Evolutionary conservation across 2,329 filamentous ascomycete species (phyloP).

Genomic region (Trichoderma brevicompactum): DNA sequence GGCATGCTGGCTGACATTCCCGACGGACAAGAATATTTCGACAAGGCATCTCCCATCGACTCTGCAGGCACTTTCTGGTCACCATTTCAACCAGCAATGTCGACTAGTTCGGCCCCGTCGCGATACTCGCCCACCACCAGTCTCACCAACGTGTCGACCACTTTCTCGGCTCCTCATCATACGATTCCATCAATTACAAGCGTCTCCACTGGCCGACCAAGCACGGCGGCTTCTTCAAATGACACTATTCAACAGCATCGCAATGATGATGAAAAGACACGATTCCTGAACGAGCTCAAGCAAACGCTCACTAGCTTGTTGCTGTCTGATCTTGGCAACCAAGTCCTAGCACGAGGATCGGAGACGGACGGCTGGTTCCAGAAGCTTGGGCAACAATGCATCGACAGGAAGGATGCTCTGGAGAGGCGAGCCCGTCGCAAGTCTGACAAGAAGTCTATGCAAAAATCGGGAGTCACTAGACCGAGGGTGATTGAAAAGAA

Average conservation of each 20-base stretch:
- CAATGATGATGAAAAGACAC: slow-evolving; percentile 69
- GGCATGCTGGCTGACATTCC: slow-evolving; percentile 66
- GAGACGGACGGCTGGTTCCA: slow-evolving; percentile 92
- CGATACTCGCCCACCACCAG: slow-evolving; percentile 67
- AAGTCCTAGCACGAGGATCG: slow-evolving; percentile 84
- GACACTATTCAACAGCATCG: slow-evolving; percentile 29
- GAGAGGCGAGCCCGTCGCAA: slow-evolving; percentile 52
- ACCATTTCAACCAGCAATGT: slow-evolving; percentile 72
- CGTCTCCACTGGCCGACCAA: slow-evolving; percentile 60
- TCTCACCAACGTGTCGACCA: slow-evolving; percentile 59
- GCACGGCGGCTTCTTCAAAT: slow-evolving; percentile 52
- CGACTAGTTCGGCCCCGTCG: slow-evolving; percentile 63
- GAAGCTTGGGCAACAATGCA: slow-evolving; percentile 67
- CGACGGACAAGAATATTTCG: slow-evolving; percentile 73
- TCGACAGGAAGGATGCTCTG: slow-evolving; percentile 62
- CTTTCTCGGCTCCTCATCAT: slow-evolving; percentile 51
- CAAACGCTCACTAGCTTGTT: slow-evolving; percentile 82
- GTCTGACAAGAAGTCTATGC: slow-evolving; percentile 47
- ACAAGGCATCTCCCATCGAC: slow-evolving; percentile 71
- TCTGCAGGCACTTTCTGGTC: slow-evolving; percentile 87
- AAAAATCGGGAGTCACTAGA: slow-evolving; percentile 52
- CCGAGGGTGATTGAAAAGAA: slow-evolving; percentile 64
- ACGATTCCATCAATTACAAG: slow-evolving; percentile 52
- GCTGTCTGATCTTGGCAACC: slow-evolving; percentile 84
- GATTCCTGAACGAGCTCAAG: slow-evolving; percentile 77